Conservation (phyloP, 2,329 filamentous ascomycete genomes). For the Pseudovirgaria hyperparasitica region DNA sequence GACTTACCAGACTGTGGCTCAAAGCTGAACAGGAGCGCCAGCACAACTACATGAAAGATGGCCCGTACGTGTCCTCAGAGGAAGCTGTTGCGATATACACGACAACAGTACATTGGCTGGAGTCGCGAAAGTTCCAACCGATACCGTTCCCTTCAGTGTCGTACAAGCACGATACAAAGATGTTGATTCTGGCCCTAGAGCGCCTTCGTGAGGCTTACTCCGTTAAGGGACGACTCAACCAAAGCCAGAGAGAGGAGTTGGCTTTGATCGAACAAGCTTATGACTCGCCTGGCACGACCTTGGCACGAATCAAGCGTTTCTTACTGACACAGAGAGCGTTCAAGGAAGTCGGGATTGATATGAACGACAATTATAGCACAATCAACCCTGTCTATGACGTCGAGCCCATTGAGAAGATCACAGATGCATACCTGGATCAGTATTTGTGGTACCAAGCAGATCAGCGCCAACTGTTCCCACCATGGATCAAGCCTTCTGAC, state of each 20-base stretch:
- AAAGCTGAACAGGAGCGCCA: slow-evolving; percentile 97
- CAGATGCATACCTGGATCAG: slow-evolving; percentile 94
- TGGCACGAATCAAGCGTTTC: slow-evolving; percentile 96
- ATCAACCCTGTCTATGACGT: slow-evolving; percentile 99
- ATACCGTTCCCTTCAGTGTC: slow-evolving; percentile 98
- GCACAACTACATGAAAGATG: slow-evolving; percentile 99
- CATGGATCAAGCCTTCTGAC: slow-evolving; percentile 98
- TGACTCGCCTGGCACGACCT: slow-evolving; percentile 88
- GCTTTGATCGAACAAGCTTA: slow-evolving; percentile 97
- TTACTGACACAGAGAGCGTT: slow-evolving; percentile 93
- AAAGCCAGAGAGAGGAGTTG: slow-evolving; percentile 93
- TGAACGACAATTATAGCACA: slow-evolving; percentile 99
- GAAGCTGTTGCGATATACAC: slow-evolving; percentile 98
- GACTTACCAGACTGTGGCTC: slow-evolving; percentile 87
- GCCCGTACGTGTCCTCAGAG: slow-evolving; percentile 94
- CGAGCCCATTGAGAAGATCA: slow-evolving; percentile 98
- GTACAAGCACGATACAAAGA: slow-evolving; percentile 99
- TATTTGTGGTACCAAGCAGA: slow-evolving; percentile 99
- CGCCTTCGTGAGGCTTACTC: slow-evolving; percentile 91
- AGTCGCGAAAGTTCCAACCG: slow-evolving; percentile 94
- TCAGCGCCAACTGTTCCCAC: slow-evolving; percentile 89
- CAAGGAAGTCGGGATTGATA: slow-evolving; percentile 98
- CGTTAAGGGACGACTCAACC: slow-evolving; percentile 90
- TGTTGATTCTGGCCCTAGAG: slow-evolving; percentile 88
- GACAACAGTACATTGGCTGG: slow-evolving; percentile 96